Evolutionary conservation across 2,329 filamentous ascomycete genomes (phyloP), one percentile per base, ranked within the genome.

Genomic region (Rugonectria rugulosa): DNA sequence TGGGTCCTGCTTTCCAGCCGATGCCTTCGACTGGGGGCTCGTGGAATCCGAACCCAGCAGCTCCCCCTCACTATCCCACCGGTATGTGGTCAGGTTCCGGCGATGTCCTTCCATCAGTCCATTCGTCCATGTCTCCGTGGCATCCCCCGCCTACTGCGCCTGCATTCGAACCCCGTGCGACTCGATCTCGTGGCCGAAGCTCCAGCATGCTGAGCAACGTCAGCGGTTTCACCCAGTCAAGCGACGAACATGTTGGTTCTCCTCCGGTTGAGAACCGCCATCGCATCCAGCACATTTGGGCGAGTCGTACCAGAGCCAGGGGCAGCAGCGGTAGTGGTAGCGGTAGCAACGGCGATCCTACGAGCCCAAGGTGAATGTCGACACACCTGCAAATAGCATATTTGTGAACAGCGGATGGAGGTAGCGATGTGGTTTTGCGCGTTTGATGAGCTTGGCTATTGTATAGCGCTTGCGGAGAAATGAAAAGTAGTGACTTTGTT

Each of bases 131-230:
- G 54, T 63, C 73, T 3, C 44, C 70, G 31, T 70, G 75, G 66
- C 67, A 76, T 24, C 73, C 73, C 10, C 72, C 76, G 12, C 71
- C 75, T 2, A 77, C 76, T 32, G 72, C 74, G 11, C 67, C 72
- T 6, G 60, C 74, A 23, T 72, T 68, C 48, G 66, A 76, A 49
- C 65, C 73, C 11, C 72, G 65, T 62, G 71, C 60, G 57, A 68
- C 61, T 60, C 80, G 78, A 68, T 74, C 76, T 24, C 74, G 85
- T 38, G 85, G 84, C 19, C 81, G 86, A 43, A 88, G 85, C 24
- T 87, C 84, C 9, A 87, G 84, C 53, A 88, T 88, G 86, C 80
- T 88, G 3, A 88, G 85, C 65, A 82, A 87, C 64, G 76, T 88
- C 3, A 87, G 84, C n/a, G 85, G 85, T 17, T 87, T 88, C 64